phyloP scores from a whole-genome alignment of 208 protist genomes.

The Acanthamoeba culbertsoni region DNA sequence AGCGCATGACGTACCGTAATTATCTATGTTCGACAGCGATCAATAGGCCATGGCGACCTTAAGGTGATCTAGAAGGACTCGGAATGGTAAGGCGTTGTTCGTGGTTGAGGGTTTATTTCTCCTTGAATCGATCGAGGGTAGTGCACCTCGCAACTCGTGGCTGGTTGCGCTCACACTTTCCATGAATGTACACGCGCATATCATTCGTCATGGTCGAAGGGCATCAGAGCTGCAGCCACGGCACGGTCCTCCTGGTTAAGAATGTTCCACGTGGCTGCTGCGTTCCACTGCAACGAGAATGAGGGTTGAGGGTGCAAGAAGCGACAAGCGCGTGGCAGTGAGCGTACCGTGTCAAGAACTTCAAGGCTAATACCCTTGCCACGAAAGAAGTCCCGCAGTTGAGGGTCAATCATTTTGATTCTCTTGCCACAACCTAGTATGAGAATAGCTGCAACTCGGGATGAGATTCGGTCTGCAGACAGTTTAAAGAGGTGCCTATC shows the following conservation, averaged over 20 bases:
- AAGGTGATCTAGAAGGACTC: too few relatives aligned
- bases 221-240: conserved; percentile 52
- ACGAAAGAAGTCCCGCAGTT: conserved; percentile 29
- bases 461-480: neutral
- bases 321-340: neutral
- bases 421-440: neutral
- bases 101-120: too few relatives aligned
- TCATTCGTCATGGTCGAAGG: conserved; percentile 6
- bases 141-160: too few relatives aligned
- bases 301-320: neutral
- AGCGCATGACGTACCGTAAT: too few relatives aligned
- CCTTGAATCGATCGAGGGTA: too few relatives aligned
- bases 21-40: too few relatives aligned
- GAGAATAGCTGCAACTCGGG: neutral
- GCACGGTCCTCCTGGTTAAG: conserved; percentile 59
- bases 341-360: conserved; percentile 37
- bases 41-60: too few relatives aligned
- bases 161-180: neutral
- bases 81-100: too few relatives aligned
- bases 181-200: neutral
- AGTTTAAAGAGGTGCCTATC: neutral
- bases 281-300: neutral
- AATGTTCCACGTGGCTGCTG: conserved; percentile 53
- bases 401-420: conserved; percentile 31
- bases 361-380: conserved; percentile 14